A percentile compares a stretch with the other conserved stretches of the same genome.
Evolutionary conservation across 768 basidiomycete species (phyloP).

Genomic region (Leccinum barrowsii): DNA sequence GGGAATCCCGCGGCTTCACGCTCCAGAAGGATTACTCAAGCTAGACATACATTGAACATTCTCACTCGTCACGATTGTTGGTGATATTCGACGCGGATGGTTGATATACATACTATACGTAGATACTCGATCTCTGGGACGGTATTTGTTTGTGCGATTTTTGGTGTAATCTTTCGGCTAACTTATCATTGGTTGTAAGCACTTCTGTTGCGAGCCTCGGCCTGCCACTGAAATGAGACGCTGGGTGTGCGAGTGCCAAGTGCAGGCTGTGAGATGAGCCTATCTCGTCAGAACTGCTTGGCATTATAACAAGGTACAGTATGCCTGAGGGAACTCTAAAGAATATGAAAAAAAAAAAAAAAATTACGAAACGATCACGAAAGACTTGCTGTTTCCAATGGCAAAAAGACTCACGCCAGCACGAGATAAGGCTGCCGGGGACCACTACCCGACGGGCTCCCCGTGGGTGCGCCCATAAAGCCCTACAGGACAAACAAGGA

Average conservation of each 20-base stretch:
- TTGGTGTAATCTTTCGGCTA: background rate
- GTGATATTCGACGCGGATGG: background rate
- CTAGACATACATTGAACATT: background rate
- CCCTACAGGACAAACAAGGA: background rate
- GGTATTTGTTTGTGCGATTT: background rate
- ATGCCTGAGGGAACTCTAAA: background rate
- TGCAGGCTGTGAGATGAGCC: background rate
- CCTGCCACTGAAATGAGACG: background rate
- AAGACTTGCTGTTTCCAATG: background rate
- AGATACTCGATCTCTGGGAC: background rate
- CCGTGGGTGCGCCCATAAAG: background rate
- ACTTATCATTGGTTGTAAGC: background rate
- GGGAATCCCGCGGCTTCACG: constrained; percentile 19
- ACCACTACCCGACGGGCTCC: background rate
- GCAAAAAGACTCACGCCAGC: background rate
- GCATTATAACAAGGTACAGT: too few species aligned
- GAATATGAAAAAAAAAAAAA: background rate
- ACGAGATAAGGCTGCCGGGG: background rate
- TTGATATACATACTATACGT: background rate
- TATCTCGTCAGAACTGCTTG: background rate
- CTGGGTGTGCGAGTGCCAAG: background rate
- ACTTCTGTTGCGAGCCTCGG: background rate
- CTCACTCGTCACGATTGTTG: background rate
- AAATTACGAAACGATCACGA: background rate
- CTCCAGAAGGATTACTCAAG: constrained; percentile 1